Percentiles rank a stretch among this genome's conserved stretches.
These are phyloP conservation scores for Dissophora globulifera DNA, from an alignment of 192 early-diverging fungal genomes.

Conservation along the genomic window DNA sequence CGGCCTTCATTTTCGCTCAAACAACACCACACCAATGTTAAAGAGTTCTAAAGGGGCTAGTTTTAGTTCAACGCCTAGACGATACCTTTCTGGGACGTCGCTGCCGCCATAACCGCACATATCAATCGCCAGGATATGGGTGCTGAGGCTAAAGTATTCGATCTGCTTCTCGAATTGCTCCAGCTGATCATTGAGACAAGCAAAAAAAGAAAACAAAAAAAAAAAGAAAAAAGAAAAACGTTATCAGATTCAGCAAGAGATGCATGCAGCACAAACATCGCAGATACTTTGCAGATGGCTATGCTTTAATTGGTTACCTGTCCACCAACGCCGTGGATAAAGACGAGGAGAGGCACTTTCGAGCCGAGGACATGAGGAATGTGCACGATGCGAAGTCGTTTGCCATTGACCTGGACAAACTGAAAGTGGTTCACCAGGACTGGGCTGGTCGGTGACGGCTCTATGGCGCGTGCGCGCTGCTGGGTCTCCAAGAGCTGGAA, in stretches of 20 bases:
- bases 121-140: conserved; percentile 65
- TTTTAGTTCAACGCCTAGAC: no score
- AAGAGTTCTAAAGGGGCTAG: no score
- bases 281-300: no score
- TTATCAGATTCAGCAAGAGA: no score
- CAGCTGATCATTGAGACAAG: conserved; percentile 36
- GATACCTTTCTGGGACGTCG: conserved; percentile 62
- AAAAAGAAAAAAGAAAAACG: not conserved
- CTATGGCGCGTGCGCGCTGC: not conserved
- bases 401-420: conserved; percentile 59
- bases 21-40: no score
- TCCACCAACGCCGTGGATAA: conserved; percentile 69
- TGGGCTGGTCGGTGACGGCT: conserved; percentile 28
- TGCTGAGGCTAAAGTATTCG: conserved; percentile 61
- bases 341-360: conserved; percentile 64
- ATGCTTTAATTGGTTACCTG: no score
- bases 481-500: conserved; percentile 6
- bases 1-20: no score
- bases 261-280: no score
- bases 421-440: conserved; percentile 54
- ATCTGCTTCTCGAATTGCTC: conserved; percentile 68
- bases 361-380: conserved; percentile 64
- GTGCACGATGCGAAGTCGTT: conserved; percentile 62
- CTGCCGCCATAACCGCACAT: conserved; percentile 66
- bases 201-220: conserved; percentile 4